Percentiles rank a stretch among this genome's conserved stretches.
Evolutionary conservation across 768 basidiomycete species (phyloP).

Genomic region (Sutorius australiensis): DNA sequence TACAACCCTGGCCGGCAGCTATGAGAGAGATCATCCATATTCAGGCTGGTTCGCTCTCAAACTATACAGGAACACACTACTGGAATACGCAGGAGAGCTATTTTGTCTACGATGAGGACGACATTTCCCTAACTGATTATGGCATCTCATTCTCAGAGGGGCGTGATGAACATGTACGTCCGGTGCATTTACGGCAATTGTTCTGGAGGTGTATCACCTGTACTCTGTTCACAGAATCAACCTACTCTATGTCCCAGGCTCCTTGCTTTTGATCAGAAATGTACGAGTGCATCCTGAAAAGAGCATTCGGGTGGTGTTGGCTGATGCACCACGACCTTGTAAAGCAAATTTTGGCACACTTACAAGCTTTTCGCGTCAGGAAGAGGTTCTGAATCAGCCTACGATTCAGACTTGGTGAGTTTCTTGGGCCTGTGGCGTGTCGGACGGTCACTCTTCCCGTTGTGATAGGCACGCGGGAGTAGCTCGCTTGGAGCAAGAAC

Average conservation of each 20-base stretch:
- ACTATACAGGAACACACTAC: slow-evolving; percentile 71
- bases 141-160: slow-evolving; percentile 68
- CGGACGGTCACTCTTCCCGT: neutral
- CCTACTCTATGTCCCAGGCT: slow-evolving; percentile 57
- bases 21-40: slow-evolving; percentile 82
- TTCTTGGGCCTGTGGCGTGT: neutral
- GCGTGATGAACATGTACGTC: slow-evolving; percentile 44
- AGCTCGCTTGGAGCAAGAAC: slow-evolving; percentile 49
- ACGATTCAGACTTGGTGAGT: slow-evolving; percentile 24
- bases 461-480: slow-evolving; percentile 45
- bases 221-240: slow-evolving; percentile 24
- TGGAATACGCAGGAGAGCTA: slow-evolving; percentile 81
- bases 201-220: neutral
- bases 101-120: slow-evolving; percentile 46
- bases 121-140: slow-evolving; percentile 44
- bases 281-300: slow-evolving; percentile 30
- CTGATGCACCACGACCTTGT: slow-evolving; percentile 6
- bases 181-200: neutral
- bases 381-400: slow-evolving; percentile 17
- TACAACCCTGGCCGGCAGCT: neutral
- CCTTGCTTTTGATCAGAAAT: slow-evolving; percentile 64
- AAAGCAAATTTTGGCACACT: slow-evolving; percentile 68
- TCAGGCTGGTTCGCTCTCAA: slow-evolving; percentile 65
- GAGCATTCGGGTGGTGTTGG: neutral
- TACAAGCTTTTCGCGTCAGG: slow-evolving; percentile 37